Evolutionary conservation across 768 basidiomycete genomes (phyloP), one percentile per base, ranked within the genome.

Genomic region (Trametes punicea): DNA sequence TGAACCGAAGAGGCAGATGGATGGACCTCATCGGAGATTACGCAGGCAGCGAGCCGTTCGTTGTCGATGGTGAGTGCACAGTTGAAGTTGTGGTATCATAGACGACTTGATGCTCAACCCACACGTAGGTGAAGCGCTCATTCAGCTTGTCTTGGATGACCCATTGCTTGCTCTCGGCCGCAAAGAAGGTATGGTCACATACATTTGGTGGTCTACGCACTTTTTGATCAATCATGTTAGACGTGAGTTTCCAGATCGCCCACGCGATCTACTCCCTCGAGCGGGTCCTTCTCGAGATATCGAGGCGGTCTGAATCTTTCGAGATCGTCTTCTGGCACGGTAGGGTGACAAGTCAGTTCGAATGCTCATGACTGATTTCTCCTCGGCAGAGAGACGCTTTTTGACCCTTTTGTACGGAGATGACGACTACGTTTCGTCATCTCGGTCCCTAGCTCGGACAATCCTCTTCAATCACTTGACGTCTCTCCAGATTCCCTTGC

Each of bases 11-110:
- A 25, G 76, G 74, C 11, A 65, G 81, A 54, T 81, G 79, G 81
- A 87, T 88, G 85, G 86, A 88, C 66, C 72, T 88, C 8, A 69
- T 88, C 26, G 84, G 85, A 3, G 87, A 86, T 63, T 88, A 86
- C 65, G 85, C 82, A 20, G 87, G 87, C 1, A 76, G 65, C 31
- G 87, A 88, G 64, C 75, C 76, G 15, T 88, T 88, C 63, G 62
- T 87, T 36, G 72, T 88, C 55, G 84, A 87, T 66, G 85, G 85
- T 81, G 65, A 33, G 65, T 60, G 9, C 40, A 23, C n/a, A 34
- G 2, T 6, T 33, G 27, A 20, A 20, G 83, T 83, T 83, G 0
- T 80, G 85, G n/a, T n/a, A n/a, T n/a, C n/a, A 68, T 78, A 84
- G 0, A 64, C 10, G 77, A 84, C 61, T 55, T 71, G 31, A 76